Conservation (phyloP, 495 filamentous ascomycete genomes). For the Aspergillus asperescens region DNA sequence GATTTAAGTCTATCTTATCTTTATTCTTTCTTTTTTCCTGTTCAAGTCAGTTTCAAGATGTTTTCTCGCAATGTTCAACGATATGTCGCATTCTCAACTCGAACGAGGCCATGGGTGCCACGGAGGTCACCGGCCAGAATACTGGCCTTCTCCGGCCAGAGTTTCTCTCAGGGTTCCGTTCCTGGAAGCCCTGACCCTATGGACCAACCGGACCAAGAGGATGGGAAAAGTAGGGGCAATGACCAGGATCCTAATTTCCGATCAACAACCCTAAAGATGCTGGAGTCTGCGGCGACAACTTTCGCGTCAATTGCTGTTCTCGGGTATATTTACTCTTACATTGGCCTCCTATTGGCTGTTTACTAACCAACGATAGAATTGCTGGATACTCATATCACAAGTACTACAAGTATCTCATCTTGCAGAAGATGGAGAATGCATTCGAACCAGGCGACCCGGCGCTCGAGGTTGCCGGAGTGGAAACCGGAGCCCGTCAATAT, state of each 20-base stretch:
- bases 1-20: background rate
- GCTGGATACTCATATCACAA: conserved; percentile 80
- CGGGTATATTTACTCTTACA: conserved; percentile 50
- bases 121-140: conserved; percentile 6
- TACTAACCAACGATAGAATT: conserved; percentile 39
- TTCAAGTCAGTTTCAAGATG: conserved; percentile 7
- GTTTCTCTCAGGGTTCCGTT: conserved; percentile 28
- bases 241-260: conserved; percentile 34
- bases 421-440: conserved; percentile 89
- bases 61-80: conserved; percentile 22
- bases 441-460: conserved; percentile 90
- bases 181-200: conserved; percentile 28
- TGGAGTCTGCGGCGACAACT: conserved; percentile 80
- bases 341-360: background rate
- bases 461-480: conserved; percentile 76
- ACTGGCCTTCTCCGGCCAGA: conserved; percentile 16
- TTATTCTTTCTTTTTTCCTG: background rate
- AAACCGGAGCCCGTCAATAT: conserved; percentile 48
- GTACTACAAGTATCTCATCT: conserved; percentile 84
- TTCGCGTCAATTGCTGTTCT: conserved; percentile 79
- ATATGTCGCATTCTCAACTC: conserved; percentile 19
- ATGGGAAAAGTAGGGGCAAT: conserved; percentile 21
- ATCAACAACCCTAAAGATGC: conserved; percentile 66
- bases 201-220: conserved; percentile 32
- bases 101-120: conserved; percentile 18